phyloP scores from a whole-genome alignment of 768 basidiomycete species.

The Fistulinella prunicolor region DNA sequence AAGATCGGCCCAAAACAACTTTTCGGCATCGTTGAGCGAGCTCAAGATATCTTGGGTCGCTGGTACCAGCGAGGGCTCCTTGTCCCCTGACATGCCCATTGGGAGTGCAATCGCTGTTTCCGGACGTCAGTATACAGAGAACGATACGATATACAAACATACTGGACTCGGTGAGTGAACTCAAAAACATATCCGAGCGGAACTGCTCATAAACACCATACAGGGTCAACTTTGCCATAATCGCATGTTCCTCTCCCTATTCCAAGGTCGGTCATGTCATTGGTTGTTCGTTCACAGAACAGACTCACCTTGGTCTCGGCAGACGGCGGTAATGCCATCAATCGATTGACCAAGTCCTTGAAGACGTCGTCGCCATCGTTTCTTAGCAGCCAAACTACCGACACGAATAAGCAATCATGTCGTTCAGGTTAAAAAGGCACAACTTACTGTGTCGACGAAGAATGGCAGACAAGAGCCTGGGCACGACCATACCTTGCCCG shows the following conservation, averaged over 20 bases:
- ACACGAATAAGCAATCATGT: conserved; percentile 1
- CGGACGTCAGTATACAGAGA: conserved; percentile 6
- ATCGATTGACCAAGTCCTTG: conserved; percentile 52
- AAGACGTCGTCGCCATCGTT: conserved; percentile 54
- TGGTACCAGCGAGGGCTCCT: conserved; percentile 36
- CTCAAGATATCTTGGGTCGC: conserved; percentile 56
- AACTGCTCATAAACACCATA: conserved; percentile 77
- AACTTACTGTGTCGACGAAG: conserved; percentile 67
- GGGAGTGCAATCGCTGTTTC: conserved; percentile 75
- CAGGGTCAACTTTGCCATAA: conserved; percentile 77
- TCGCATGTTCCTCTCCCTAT: conserved; percentile 70
- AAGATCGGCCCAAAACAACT: conserved; percentile 66
- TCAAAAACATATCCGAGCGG: conserved; percentile 84
- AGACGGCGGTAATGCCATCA: conserved; percentile 54
- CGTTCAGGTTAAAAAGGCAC: neutral
- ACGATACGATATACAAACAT: conserved; percentile 28
- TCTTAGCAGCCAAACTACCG: conserved; percentile 63
- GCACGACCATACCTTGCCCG: conserved; percentile 52
- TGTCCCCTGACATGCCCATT: conserved; percentile 63
- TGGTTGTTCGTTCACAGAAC: neutral
- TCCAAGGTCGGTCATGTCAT: neutral
- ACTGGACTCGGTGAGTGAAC: conserved; percentile 90
- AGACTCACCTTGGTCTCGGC: conserved; percentile 52
- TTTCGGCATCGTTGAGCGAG: conserved; percentile 65
- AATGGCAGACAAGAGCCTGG: conserved; percentile 57